phyloP scores from a whole-genome alignment of 1,284 basidiomycete species.

The Microbotryum scabiosae region DNA sequence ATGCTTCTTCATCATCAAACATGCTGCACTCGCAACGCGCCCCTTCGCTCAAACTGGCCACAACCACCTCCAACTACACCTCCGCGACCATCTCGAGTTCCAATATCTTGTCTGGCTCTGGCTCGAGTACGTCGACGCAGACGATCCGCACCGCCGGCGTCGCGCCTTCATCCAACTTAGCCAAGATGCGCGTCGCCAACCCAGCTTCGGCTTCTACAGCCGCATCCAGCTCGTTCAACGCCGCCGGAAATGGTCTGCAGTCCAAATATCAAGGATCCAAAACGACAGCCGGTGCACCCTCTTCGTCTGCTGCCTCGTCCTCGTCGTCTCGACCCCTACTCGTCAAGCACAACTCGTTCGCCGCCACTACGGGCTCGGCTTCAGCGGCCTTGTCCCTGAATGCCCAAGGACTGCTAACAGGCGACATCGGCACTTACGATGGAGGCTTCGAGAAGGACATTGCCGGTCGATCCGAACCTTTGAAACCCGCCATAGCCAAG shows the following conservation, averaged over 20 bases:
- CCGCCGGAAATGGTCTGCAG: conserved; percentile 1
- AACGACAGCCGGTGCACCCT: neutral
- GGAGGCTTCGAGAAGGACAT: conserved; percentile 75
- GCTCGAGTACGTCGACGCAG: neutral
- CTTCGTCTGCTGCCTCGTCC: neutral
- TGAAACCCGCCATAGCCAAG: neutral
- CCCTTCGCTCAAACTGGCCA: conserved; percentile 24
- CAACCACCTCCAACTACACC: neutral
- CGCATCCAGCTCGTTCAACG: neutral
- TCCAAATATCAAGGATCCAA: conserved; percentile 18
- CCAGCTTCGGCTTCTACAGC: neutral
- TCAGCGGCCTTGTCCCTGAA: neutral
- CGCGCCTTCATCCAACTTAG: neutral
- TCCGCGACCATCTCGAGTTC: neutral
- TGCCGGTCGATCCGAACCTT: conserved; percentile 64
- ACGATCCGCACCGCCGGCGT: neutral
- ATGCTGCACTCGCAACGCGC: conserved; percentile 8
- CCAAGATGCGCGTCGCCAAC: no score
- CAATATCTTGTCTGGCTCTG: neutral
- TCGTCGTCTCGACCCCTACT: conserved; percentile 1
- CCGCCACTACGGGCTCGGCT: neutral
- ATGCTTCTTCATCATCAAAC: conserved; percentile 21
- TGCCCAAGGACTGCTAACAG: neutral
- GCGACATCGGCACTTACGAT: conserved; percentile 73
- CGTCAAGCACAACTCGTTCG: neutral